Evolutionary conservation across 768 basidiomycete genomes (phyloP).

Genomic region (Nidularia pulvinata): DNA sequence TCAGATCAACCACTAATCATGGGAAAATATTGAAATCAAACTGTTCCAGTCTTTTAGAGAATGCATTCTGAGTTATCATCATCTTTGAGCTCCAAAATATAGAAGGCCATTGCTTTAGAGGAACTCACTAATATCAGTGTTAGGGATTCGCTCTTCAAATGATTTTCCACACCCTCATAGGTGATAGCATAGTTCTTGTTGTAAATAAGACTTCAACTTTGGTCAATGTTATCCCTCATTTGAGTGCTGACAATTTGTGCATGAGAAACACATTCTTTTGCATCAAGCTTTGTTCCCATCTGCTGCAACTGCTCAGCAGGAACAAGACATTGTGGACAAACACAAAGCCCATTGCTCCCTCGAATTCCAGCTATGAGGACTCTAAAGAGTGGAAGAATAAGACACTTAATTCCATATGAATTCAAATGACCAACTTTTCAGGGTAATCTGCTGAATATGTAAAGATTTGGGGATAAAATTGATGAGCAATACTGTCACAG

Average conservation of each 20-base stretch:
- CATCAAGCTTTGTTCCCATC: too few species aligned
- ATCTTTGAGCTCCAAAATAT: neutral
- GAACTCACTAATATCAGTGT: conserved; percentile 7
- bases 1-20: conserved; percentile 27
- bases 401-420: neutral
- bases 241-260: too few species aligned
- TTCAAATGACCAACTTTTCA: conserved; percentile 26
- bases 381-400: neutral
- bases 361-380: conserved; percentile 28
- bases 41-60: conserved; percentile 15
- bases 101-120: neutral
- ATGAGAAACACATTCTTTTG: too few species aligned
- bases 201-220: conserved; percentile 4
- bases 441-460: conserved; percentile 34
- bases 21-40: conserved; percentile 17
- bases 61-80: conserved; percentile 31
- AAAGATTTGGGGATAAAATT: conserved; percentile 19
- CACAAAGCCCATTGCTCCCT: conserved; percentile 21
- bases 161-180: conserved; percentile 5
- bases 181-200: neutral
- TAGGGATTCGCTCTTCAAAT: conserved; percentile 3
- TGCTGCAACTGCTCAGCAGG: too few species aligned
- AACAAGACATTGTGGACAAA: conserved; percentile 30
- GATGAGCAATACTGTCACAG: neutral
- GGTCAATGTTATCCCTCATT: conserved; percentile 4